These are phyloP conservation scores for Aspergillus panamensis DNA, from an alignment of 495 filamentous ascomycete genomes.

Conservation along the genomic window DNA sequence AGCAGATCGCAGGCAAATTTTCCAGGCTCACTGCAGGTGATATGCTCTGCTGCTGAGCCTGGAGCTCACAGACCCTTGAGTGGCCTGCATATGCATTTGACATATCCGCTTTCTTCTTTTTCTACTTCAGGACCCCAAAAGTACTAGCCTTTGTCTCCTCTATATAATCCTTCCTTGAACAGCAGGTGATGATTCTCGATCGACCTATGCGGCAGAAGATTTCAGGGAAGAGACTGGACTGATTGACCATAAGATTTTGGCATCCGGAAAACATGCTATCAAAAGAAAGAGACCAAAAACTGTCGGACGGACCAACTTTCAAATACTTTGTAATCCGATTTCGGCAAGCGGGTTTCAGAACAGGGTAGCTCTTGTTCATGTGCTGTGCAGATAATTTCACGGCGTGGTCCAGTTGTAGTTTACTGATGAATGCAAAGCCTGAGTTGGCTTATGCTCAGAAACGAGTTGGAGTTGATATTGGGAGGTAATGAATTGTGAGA, in stretches of 20 bases:
- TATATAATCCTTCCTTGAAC: neutral
- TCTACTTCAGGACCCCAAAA: constrained; percentile 3
- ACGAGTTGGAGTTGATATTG: neutral
- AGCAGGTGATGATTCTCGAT: neutral
- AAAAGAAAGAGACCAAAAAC: no score
- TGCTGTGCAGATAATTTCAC: no score
- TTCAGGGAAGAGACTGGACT: no score
- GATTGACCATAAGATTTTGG: no score
- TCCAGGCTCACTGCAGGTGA: constrained; percentile 18
- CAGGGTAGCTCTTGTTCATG: no score
- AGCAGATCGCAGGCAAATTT: constrained; percentile 7
- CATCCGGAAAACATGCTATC: no score
- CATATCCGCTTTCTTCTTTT: constrained; percentile 6
- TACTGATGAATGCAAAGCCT: no score
- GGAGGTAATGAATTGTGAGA: neutral
- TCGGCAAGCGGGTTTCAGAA: no score
- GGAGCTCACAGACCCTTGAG: constrained; percentile 17
- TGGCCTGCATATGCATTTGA: constrained; percentile 13
- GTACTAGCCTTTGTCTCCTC: neutral
- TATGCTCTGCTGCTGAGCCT: constrained; percentile 14
- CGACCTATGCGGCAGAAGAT: no score
- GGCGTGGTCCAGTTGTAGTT: no score
- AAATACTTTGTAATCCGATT: no score
- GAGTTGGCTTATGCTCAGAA: neutral
- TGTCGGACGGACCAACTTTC: no score